Evolutionary conservation across 108 stramenopile genomes (phyloP), one percentile per base, ranked within the genome.

Genomic region (Cyclotella cryptica): DNA sequence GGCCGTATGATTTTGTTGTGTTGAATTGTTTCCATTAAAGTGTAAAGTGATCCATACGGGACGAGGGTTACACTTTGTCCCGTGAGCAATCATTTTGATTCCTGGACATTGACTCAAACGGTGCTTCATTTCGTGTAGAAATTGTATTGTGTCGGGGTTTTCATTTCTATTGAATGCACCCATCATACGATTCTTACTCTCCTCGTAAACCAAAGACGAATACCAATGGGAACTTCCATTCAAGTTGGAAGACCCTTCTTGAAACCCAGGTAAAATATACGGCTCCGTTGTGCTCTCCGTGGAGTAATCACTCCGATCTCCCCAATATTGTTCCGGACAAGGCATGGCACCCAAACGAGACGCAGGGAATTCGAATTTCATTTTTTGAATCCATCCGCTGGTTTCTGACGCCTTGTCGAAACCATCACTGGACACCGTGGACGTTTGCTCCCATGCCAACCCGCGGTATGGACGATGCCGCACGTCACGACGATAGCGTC

Each of bases 41-140:
- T 78, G 77, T 24, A 78, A 30, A 22, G 69, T 69, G 29, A 78
- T 65, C 61, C 69, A 78, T 40, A 78, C 77, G 22, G 63, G 60
- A 44, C 77, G 68, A 11, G 77, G 77, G 0, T 57, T 55, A 17
- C 69, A 69, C 61, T 70, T 78, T 18, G 69, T 71, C 17, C 77
- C 77, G 44, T 78, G 77, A 19, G 77, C 77, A 44, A 78, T 65
- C 35, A 78, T 45, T 51, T 51, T 63, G 24, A 78, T 45, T 11
- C 77, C 77, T 11, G 77, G 77, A 19, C 61, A 51, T 10, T 19
- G 41, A 12, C 47, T 51, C 1, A 77, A 51, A 0, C 19, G 22
- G 0, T 62, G 19, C 17, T 29, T 45, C 18, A 70, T 5, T 52
- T 61, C 13, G 14, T 43, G 53, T 24, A 29, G 66, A 18, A 47